Evolutionary conservation across 2,329 filamentous ascomycete species (phyloP), one percentile per base, ranked within the genome.

Genomic region (Stylonectria norvegica): DNA sequence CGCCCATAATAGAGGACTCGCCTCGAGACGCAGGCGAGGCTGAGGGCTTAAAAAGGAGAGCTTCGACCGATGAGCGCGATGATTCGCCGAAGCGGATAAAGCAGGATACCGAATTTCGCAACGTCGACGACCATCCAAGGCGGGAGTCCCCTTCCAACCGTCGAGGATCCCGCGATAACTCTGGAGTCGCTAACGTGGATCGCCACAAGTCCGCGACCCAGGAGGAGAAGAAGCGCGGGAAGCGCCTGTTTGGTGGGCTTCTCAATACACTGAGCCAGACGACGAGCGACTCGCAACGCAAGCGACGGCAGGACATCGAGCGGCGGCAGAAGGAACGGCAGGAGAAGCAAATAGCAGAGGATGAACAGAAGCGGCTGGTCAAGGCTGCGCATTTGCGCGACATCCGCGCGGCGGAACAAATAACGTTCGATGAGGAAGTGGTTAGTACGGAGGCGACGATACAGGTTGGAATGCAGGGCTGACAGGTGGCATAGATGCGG

Each of bases 201-300:
- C 48, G 56, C 38, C 49, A 49, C 28, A 51, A 38, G 29, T 40
- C 50, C 6, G 60, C 58, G 27, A 57, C 55, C 5, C 63, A 81
- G 42, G 86, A 94, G 56, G 91, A 97, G 61, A 88, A 83, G 63
- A 89, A 86, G 61, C 84, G 91, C 25, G 86, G 87, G 16, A 85
- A 86, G 64, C 79, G 91, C 38, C 73, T 97, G 45, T 96, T 96
- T 60, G 90, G 91, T 46, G 86, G 84, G 23, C 68, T 94, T 41
- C 71, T 93, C 44, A 86, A 76, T 61, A 88, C 85, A 25, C 74
- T 95, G 45, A 89, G 84, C 63, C 86, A 91, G 66, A 83, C 77
- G 55, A 76, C 75, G 59, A 77, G 72, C 52, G 73, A 60, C 69
- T 73, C 68, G 50, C 78, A 73, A 70, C 81, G 85, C 66, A 84